phyloP scores from a whole-genome alignment of 805 yeast genomes.

The Kluyveromyces dobzhanskii region DNA sequence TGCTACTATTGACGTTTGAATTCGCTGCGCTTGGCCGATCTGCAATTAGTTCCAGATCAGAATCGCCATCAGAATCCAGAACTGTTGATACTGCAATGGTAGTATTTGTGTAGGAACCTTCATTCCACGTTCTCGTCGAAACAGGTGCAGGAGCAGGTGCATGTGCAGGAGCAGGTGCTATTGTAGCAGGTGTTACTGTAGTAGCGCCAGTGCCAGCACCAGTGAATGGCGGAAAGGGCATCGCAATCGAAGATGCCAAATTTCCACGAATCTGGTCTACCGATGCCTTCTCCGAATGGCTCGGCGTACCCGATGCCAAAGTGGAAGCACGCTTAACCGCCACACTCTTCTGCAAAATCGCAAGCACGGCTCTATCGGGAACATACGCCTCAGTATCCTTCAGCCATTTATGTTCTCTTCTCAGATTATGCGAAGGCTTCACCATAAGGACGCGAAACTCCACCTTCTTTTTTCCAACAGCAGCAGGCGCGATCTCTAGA shows the following conservation, averaged over 20 bases:
- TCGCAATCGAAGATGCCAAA: too few species aligned
- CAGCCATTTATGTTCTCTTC: conserved; percentile 28
- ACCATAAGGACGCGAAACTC: not conserved
- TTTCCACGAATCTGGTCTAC: too few species aligned
- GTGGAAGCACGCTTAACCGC: not conserved
- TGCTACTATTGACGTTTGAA: not conserved
- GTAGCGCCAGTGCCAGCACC: too few species aligned
- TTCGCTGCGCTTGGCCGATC: not conserved
- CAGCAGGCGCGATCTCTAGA: too few species aligned
- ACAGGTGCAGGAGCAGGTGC: too few species aligned
- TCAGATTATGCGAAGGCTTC: conserved; percentile 28
- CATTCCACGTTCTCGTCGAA: too few species aligned
- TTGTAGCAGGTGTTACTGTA: too few species aligned
- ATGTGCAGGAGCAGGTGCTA: too few species aligned
- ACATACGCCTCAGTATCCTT: conserved; percentile 16
- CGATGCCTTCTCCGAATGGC: too few species aligned
- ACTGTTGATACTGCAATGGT: not conserved
- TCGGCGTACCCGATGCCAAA: not conserved
- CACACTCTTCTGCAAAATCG: conserved; percentile 2
- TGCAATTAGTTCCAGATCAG: conserved; percentile 1
- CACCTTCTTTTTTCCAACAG: too few species aligned
- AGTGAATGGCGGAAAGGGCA: too few species aligned
- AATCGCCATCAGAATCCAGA: conserved; percentile 3
- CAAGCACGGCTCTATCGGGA: not conserved
- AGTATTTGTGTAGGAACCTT: not conserved